Base-by-base conservation (phyloP, 306 rosid species). In the Gillenia trifoliata region DNA sequence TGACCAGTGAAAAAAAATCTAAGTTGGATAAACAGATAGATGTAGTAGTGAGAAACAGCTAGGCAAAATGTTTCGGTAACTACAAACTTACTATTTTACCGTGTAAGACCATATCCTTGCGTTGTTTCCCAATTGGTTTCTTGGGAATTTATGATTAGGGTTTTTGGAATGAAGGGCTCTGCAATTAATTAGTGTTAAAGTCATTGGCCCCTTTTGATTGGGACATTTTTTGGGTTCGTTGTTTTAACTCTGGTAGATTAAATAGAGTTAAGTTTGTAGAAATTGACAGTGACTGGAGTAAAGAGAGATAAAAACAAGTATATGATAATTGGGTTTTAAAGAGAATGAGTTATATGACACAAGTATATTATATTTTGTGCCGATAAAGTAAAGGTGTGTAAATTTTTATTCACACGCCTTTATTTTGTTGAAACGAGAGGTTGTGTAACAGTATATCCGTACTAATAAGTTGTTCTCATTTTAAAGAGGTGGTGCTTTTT, bases 111-210 rank as follows among this genome's bases (percentile, higher is more conserved):
- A 20, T 64, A 33, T 33, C 20, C 8, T 3, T 8, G 1, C 19
- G 68, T 45, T 31, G 26, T 33, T 64, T 64, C 45, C 45, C 45
- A 33, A 62, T 1, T 26, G 64, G 64, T 64, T 30, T 63, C 43
- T 33, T 64, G 45, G 68, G 83, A 79, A 75, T 26, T 80, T 20
- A 77, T 68, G 20, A 77, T 62, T 54, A 63, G 65, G 41, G 70
- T 43, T 59, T 78, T 10, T 12, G 33, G 76, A 66, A 64, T 55
- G 76, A 25, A 40, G 54, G 40, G 55, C 20, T 2, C 12, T 6
- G 38, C 66, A 50, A 61, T 63, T 61, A 33, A 67, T 13, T 60
- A 47, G 62, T 6, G 70, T 67, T 30, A 29, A 55, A 29, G 61
- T 52, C 25, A 16, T 17, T 30, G 45, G 73, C 5, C 64, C 55